phyloP scores from a whole-genome alignment of 495 filamentous ascomycete genomes.

The Neurospora sp. region DNA sequence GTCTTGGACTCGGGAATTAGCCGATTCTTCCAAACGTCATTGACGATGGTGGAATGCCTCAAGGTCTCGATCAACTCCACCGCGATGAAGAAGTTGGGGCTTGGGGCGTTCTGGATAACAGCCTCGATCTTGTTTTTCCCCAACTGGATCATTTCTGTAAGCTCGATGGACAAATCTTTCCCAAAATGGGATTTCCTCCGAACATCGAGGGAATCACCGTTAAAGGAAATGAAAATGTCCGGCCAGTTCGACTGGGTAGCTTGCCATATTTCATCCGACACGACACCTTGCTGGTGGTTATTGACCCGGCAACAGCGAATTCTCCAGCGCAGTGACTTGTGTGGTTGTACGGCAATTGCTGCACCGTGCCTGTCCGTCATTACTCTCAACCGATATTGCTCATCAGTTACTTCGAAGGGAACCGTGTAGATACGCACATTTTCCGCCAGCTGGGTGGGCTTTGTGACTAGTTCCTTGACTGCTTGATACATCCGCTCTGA shows the following conservation, averaged over 20 bases:
- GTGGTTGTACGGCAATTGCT: neutral
- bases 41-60: slow-evolving; percentile 39
- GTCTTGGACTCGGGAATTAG: slow-evolving; percentile 27
- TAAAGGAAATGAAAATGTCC: slow-evolving; percentile 58
- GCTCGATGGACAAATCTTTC: slow-evolving; percentile 66
- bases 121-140: slow-evolving; percentile 53
- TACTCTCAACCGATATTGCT: slow-evolving; percentile 14
- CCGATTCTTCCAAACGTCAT: slow-evolving; percentile 24
- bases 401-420: slow-evolving; percentile 23
- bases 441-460: slow-evolving; percentile 26
- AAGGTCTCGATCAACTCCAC: slow-evolving; percentile 52
- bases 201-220: slow-evolving; percentile 45
- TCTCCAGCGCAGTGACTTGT: slow-evolving; percentile 31
- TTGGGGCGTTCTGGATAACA: slow-evolving; percentile 31
- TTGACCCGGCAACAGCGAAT: slow-evolving; percentile 23
- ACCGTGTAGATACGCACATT: slow-evolving; percentile 21
- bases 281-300: neutral
- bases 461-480: slow-evolving; percentile 31
- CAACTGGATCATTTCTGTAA: slow-evolving; percentile 43
- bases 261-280: neutral
- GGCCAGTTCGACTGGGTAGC: slow-evolving; percentile 50
- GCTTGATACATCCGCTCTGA: slow-evolving; percentile 38
- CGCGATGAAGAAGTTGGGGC: slow-evolving; percentile 42
- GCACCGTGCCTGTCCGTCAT: neutral
- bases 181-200: slow-evolving; percentile 57